phyloP scores from a whole-genome alignment of 1,139 yeast genomes.

The Wickerhamiella infanticola region DNA sequence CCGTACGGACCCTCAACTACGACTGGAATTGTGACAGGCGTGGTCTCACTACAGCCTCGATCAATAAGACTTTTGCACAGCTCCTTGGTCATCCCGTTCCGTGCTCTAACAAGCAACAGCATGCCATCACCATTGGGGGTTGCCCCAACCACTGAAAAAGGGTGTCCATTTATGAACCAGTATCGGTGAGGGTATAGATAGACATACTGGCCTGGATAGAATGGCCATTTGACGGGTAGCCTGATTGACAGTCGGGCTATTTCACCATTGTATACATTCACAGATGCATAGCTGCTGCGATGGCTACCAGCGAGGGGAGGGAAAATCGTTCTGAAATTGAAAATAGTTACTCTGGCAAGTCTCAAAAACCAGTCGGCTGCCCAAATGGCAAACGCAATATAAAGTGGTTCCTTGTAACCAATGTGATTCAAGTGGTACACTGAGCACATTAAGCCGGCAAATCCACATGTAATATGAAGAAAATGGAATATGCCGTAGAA shows the following conservation, averaged over 20 bases:
- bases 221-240: slow-evolving; percentile 28
- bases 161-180: slow-evolving; percentile 41
- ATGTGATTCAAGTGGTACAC: slow-evolving; percentile 35
- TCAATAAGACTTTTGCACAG: slow-evolving; percentile 15
- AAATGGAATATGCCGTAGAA: slow-evolving; percentile 35
- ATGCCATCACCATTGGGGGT: slow-evolving; percentile 23
- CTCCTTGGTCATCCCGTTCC: slow-evolving; percentile 22
- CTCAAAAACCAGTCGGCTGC: slow-evolving; percentile 29
- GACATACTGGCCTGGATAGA: slow-evolving; percentile 49
- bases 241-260: slow-evolving; percentile 19
- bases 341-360: slow-evolving; percentile 24
- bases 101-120: slow-evolving; percentile 26
- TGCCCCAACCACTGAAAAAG: slow-evolving; percentile 40
- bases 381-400: slow-evolving; percentile 29
- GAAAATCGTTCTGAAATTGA: slow-evolving; percentile 27
- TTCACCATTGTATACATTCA: slow-evolving; percentile 22
- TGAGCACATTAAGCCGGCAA: slow-evolving; percentile 32
- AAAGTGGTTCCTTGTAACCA: slow-evolving; percentile 33
- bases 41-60: slow-evolving; percentile 14
- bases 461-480: slow-evolving; percentile 30
- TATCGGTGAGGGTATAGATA: slow-evolving; percentile 38
- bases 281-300: slow-evolving; percentile 25
- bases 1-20: slow-evolving; percentile 57
- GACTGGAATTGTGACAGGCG: slow-evolving; percentile 24
- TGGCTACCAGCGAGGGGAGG: slow-evolving; percentile 19